Evolutionary conservation across 208 protist genomes (phyloP).

Genomic region (Leishmania arabica): DNA sequence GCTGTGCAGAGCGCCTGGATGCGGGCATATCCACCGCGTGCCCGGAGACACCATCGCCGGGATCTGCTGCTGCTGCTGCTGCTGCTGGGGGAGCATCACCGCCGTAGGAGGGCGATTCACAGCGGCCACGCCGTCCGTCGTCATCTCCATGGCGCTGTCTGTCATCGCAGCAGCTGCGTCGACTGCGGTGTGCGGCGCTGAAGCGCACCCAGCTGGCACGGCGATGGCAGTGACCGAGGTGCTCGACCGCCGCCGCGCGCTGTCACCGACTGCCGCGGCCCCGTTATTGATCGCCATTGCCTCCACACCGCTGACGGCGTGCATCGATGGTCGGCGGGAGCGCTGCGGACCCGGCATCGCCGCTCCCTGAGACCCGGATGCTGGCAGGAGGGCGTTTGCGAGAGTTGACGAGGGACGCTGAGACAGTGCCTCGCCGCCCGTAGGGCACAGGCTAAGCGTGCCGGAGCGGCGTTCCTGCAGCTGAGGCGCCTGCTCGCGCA

Average conservation of each 20-base stretch:
- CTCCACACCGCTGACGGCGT: neutral
- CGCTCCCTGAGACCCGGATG: neutral
- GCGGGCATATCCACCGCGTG: slow-evolving; percentile 11
- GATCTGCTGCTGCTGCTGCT: slow-evolving; percentile 11
- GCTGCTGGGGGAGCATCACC: neutral
- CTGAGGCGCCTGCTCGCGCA: slow-evolving; percentile 11
- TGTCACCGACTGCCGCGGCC: neutral
- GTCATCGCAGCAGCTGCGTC: neutral
- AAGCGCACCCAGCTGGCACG: neutral
- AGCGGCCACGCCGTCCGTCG: neutral
- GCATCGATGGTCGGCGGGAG: neutral
- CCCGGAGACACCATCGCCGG: slow-evolving; percentile 3
- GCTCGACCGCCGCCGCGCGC: neutral
- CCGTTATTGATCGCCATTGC: neutral
- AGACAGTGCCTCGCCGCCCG: neutral
- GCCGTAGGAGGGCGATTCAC: neutral
- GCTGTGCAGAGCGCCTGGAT: neutral
- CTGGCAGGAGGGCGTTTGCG: neutral
- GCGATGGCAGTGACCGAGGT: neutral
- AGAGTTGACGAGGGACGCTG: neutral
- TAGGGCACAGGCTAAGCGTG: neutral
- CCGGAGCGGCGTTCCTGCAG: neutral
- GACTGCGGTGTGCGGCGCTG: neutral
- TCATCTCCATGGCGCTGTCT: neutral
- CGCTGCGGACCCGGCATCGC: neutral